These are phyloP conservation scores for Penicillium sp. DNA, from an alignment of 2,329 filamentous ascomycete species.

Conservation along the genomic window DNA sequence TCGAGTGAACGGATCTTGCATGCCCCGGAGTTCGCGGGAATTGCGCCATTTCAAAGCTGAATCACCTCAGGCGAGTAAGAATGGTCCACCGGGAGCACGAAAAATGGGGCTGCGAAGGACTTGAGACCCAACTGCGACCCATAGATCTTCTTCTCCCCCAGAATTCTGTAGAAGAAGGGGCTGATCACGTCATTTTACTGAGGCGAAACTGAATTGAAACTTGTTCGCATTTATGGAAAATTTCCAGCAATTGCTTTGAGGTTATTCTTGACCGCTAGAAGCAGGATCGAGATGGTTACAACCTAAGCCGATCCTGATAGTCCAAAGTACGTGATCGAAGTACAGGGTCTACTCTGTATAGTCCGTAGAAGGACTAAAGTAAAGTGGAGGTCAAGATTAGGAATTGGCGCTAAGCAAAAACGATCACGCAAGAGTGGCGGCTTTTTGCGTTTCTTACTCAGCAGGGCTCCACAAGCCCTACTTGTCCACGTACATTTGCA, in stretches of 20 bases:
- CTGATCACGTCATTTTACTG: slow-evolving; percentile 26
- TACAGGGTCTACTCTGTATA: neutral
- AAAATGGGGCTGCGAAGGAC: slow-evolving; percentile 1
- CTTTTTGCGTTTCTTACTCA: slow-evolving; percentile 16
- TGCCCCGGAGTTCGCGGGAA: slow-evolving; percentile 21
- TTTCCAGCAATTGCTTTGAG: neutral
- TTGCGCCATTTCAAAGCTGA: slow-evolving; percentile 32
- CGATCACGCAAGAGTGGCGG: slow-evolving; percentile 33
- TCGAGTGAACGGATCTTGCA: slow-evolving; percentile 14
- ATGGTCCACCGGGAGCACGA: neutral
- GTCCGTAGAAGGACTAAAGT: neutral
- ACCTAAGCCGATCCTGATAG: neutral
- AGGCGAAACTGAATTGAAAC: slow-evolving; percentile 15
- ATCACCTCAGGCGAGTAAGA: slow-evolving; percentile 22
- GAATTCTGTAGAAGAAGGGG: slow-evolving; percentile 10
- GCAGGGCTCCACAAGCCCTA: neutral
- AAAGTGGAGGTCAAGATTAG: slow-evolving; percentile 22
- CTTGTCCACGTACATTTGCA: no score
- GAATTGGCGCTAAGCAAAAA: slow-evolving; percentile 17
- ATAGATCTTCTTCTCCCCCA: slow-evolving; percentile 7
- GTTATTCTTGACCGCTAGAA: slow-evolving; percentile 16
- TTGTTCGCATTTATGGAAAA: no score
- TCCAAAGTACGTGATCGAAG: neutral
- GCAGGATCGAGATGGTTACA: neutral
- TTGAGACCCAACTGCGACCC: slow-evolving; percentile 12